Percentiles rank a stretch among this genome's conserved stretches.
phyloP scores from a whole-genome alignment of 2,329 filamentous ascomycete species.

The Colletotrichum spaethianum region DNA sequence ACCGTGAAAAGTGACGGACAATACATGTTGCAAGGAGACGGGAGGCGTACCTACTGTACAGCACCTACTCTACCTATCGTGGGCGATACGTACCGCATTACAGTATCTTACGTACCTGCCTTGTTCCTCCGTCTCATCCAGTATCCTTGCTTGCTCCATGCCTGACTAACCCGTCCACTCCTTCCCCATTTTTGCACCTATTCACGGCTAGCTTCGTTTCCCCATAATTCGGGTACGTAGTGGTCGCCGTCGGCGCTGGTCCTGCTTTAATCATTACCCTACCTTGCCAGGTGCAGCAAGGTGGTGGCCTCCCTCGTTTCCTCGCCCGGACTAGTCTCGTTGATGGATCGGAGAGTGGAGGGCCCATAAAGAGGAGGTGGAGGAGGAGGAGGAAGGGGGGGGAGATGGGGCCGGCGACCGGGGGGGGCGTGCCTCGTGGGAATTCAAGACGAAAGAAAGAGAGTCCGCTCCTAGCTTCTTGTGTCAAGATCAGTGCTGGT shows the following conservation, averaged over 20 bases:
- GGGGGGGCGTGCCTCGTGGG: conserved; percentile 37
- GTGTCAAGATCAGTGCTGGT: conserved; percentile 8
- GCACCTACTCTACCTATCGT: too few relatives aligned
- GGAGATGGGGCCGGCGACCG: conserved; percentile 8
- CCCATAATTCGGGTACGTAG: conserved; percentile 38
- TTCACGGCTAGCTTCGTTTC: conserved; percentile 29
- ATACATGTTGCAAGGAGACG: too few relatives aligned
- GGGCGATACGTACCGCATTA: too few relatives aligned
- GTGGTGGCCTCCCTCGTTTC: conserved; percentile 26
- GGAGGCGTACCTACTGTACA: too few relatives aligned
- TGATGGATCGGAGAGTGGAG: conserved; percentile 36
- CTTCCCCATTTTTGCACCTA: conserved; percentile 23
- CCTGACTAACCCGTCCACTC: conserved; percentile 36
- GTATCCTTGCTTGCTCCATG: conserved; percentile 32
- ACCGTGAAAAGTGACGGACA: neutral
- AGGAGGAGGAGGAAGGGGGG: conserved; percentile 1
- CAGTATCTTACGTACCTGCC: conserved; percentile 3
- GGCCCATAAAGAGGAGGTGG: neutral
- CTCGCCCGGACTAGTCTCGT: conserved; percentile 20
- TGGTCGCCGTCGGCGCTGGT: neutral
- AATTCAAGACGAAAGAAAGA: conserved; percentile 40
- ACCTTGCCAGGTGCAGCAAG: conserved; percentile 31
- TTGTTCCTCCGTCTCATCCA: conserved; percentile 30
- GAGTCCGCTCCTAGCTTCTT: conserved; percentile 37
- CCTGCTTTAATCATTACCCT: conserved; percentile 34